Base-by-base conservation (phyloP, 805 yeast genomes). In the Kluyveromyces dobzhanskii region DNA sequence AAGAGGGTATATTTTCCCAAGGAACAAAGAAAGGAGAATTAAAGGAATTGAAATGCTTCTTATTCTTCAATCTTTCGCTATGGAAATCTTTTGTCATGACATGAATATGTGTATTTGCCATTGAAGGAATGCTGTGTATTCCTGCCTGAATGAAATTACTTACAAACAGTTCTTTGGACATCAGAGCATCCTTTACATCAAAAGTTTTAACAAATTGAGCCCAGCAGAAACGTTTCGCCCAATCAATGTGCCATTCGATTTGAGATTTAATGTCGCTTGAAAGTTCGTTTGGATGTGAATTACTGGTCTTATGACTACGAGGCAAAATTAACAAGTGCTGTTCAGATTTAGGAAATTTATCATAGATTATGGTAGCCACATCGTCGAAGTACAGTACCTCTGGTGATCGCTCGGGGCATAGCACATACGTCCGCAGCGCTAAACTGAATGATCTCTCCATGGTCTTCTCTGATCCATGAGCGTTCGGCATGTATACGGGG, bases 91-190 rank as follows among this genome's bases (percentile, higher is more conserved):
- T 65, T 0, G 87, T 76, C 35, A 85, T 66, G 17, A 85, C 75
- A 61, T 85, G 94, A 14, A 85, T 62, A 51, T 85, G 94, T 32
- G 84, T 49, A 53, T 85, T 82, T 29, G 58, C 59, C 69, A 84
- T 54, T 1, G 87, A 78, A 3, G 94, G 94, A 2, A 70, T 69
- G 4, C 82, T 58, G 57, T 85, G 94, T 18, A 83, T 69, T 0
- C 94, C 90, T 7, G 69, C 71, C 43, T 64, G 61, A 7, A 81
- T 62, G 27, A 56, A 56, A 1, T 44, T 37, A 4, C 45, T 44
- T 3, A 47, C 29, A 35, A 58, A 57, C 2, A 32, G 32, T 8
- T 37, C 41, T n/a, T 48, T 44, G 39, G 36, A 40, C 9, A 6
- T 21, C 30, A 27, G n/a, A 21, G 49, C 37, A n/a, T 39, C 37